phyloP scores from a whole-genome alignment of 805 yeast genomes.

The Candida railenensis region DNA sequence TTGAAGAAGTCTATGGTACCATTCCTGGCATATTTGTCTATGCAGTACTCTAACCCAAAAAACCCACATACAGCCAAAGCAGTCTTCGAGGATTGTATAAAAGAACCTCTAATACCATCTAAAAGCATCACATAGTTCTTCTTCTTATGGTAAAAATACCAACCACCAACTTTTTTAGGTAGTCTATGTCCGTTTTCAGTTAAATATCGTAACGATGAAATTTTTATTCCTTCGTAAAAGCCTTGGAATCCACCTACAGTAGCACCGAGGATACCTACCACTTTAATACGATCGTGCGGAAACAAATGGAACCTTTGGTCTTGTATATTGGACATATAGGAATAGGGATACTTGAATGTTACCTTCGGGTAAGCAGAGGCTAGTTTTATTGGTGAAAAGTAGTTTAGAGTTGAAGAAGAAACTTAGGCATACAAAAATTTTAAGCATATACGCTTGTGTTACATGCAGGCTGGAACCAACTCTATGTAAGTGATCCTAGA shows the following conservation, averaged over 20 bases:
- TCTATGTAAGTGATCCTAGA: too few species aligned
- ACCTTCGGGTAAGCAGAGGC: too few species aligned
- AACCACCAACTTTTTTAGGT: conserved; percentile 75
- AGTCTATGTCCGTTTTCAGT: conserved; percentile 83
- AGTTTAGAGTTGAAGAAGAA: too few species aligned
- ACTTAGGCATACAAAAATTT: too few species aligned
- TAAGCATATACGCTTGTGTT: too few species aligned
- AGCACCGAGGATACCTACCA: conserved; percentile 37
- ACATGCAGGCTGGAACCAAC: too few species aligned
- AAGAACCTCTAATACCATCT: conserved; percentile 51
- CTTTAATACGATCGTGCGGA: conserved; percentile 45
- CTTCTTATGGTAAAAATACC: conserved; percentile 86
- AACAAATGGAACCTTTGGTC: conserved; percentile 51
- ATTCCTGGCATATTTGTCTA: conserved; percentile 48
- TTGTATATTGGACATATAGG: not conserved
- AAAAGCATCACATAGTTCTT: conserved; percentile 73
- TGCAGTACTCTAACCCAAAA: conserved; percentile 59
- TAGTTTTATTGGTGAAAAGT: too few species aligned
- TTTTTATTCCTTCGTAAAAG: conserved; percentile 55
- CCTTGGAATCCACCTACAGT: conserved; percentile 54
- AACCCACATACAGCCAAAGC: conserved; percentile 46
- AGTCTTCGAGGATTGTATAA: conserved; percentile 34
- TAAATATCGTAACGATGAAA: conserved; percentile 57
- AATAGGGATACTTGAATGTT: not conserved
- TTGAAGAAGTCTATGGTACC: conserved; percentile 59